Conservation (phyloP, 2,329 filamentous ascomycete species). For the Diplodia seriata region DNA sequence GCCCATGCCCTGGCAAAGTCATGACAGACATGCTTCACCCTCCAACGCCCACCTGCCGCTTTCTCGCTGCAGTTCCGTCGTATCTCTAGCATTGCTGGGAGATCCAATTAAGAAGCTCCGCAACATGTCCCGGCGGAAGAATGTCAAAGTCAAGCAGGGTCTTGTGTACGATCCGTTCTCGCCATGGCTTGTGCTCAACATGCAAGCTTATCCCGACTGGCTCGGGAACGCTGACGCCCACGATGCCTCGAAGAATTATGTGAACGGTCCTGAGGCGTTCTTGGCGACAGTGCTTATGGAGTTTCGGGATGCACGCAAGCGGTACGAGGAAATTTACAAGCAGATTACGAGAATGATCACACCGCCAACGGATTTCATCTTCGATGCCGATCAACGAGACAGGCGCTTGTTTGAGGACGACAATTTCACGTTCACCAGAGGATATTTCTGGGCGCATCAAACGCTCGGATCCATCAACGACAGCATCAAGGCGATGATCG, state of each 20-base stretch:
- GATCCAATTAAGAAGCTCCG: constrained; percentile 58
- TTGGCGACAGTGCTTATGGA: constrained; percentile 65
- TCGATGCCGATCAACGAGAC: constrained; percentile 62
- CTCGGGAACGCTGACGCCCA: constrained; percentile 63
- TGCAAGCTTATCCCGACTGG: constrained; percentile 67
- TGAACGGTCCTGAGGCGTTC: constrained; percentile 68
- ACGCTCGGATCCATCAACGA: constrained; percentile 67
- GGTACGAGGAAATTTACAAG: constrained; percentile 64
- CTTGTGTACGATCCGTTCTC: constrained; percentile 65
- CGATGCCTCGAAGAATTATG: constrained; percentile 62
- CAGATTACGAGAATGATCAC: constrained; percentile 66
- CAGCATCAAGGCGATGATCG: constrained; percentile 64
- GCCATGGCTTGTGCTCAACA: constrained; percentile 65
- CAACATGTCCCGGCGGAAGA: constrained; percentile 55
- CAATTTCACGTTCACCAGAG: constrained; percentile 65
- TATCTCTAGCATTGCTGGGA: constrained; percentile 65
- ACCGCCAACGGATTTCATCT: constrained; percentile 66
- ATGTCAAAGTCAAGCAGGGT: constrained; percentile 56
- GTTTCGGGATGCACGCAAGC: constrained; percentile 65
- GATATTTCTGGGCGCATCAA: constrained; percentile 70
- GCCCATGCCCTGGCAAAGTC: constrained; percentile 66
- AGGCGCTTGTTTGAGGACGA: constrained; percentile 67
- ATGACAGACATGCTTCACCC: constrained; percentile 54
- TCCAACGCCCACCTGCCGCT: constrained; percentile 61
- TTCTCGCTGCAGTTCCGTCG: constrained; percentile 64